Evolutionary conservation across 352 stramenopile species (phyloP).

Genomic region (Pythium sukuiense): DNA sequence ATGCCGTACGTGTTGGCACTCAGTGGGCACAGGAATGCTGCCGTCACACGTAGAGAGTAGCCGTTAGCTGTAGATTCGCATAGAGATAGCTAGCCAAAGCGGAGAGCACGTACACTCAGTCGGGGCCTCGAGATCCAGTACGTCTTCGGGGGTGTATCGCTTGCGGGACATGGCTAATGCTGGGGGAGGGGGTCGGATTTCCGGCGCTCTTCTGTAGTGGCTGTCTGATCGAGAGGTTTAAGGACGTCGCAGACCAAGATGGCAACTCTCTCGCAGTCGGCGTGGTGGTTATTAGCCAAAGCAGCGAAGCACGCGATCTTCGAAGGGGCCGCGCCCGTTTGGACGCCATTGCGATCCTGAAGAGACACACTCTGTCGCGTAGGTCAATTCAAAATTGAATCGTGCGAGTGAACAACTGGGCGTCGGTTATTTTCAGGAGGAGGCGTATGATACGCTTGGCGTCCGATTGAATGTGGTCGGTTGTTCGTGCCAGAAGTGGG

Average conservation of each 20-base stretch:
- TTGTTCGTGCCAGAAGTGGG: constrained; percentile 22
- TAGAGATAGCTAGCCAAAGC: background rate
- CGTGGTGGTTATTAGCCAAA: background rate
- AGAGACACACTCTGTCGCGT: background rate
- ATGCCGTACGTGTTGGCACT: constrained; percentile 94
- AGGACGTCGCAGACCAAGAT: background rate
- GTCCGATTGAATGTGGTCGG: background rate
- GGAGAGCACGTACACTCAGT: constrained; percentile 52
- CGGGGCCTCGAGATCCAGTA: constrained; percentile 76
- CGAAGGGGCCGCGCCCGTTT: constrained; percentile 11
- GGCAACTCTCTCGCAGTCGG: background rate
- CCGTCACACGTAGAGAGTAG: background rate
- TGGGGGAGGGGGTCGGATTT: constrained; percentile 9
- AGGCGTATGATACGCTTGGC: background rate
- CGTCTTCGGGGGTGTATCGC: constrained; percentile 82
- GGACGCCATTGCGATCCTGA: constrained; percentile 11
- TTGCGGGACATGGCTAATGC: constrained; percentile 46
- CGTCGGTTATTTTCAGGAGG: constrained; percentile 8
- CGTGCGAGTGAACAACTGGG: constrained; percentile 10
- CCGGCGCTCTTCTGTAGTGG: background rate
- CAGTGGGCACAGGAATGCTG: constrained; percentile 93
- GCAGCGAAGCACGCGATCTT: constrained; percentile 19
- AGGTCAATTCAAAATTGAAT: constrained; percentile 32
- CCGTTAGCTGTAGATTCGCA: background rate
- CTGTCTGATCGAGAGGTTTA: background rate